Percentiles rank a stretch among this genome's conserved stretches.
Evolutionary conservation across 139 green algal genomes (phyloP).

Genomic region (Parachlorella kessleri): DNA sequence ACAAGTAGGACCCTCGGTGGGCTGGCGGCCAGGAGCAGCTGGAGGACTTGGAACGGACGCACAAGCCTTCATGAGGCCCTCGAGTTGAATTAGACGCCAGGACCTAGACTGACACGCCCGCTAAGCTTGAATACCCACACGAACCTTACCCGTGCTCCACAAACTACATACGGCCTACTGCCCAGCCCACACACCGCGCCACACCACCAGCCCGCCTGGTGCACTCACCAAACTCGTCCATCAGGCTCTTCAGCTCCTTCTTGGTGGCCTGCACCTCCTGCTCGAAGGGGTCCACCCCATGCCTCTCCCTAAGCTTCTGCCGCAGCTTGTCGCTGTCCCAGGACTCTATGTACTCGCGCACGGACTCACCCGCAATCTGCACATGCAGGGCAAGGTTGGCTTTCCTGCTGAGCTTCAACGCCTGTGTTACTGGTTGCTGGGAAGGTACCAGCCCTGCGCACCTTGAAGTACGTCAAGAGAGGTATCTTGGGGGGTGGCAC

Average conservation of each 20-base stretch:
- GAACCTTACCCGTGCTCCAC: too few species aligned
- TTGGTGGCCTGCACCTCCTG: background rate
- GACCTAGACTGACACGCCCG: too few species aligned
- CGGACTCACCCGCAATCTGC: constrained; percentile 3
- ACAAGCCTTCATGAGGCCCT: too few species aligned
- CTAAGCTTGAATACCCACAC: too few species aligned
- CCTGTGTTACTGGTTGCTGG: too few species aligned
- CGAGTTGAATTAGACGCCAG: too few species aligned
- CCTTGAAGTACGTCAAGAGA: background rate
- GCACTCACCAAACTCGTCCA: constrained; percentile 20
- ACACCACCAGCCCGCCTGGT: too few species aligned
- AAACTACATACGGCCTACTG: background rate
- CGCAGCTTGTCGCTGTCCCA: constrained; percentile 32
- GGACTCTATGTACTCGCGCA: constrained; percentile 33
- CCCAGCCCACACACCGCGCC: background rate
- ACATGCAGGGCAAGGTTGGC: background rate
- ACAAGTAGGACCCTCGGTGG: too few species aligned
- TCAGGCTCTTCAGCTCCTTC: background rate
- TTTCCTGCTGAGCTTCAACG: background rate
- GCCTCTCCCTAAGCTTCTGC: background rate
- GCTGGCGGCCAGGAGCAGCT: too few species aligned
- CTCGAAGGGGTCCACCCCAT: background rate
- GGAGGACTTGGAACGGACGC: too few species aligned
- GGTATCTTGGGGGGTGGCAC: constrained; percentile 8
- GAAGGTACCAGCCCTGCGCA: too few species aligned